Evolutionary conservation across 805 yeast genomes (phyloP).

Genomic region (Candida silvatica): DNA sequence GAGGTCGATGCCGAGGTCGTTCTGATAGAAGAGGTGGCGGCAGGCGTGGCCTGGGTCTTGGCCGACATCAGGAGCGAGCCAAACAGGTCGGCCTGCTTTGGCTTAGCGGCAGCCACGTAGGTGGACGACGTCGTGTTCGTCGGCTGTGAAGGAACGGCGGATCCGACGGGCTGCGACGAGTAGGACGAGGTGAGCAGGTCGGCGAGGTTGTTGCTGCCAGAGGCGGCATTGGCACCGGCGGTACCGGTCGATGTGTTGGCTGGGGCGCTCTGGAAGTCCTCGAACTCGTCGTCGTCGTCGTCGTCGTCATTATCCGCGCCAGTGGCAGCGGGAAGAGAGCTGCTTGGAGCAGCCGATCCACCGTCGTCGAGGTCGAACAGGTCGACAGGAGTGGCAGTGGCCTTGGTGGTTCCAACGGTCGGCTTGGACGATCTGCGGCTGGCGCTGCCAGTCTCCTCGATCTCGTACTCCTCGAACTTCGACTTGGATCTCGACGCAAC

Average conservation of each 20-base stretch:
- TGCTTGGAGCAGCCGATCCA: constrained; percentile 9
- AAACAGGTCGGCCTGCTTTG: constrained; percentile 47
- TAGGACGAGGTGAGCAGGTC: constrained; percentile 24
- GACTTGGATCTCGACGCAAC: constrained; percentile 2
- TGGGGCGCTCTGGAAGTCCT: constrained; percentile 64
- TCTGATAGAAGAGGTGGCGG: too few relatives aligned
- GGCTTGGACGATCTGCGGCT: constrained; percentile 17
- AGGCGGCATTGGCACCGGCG: constrained; percentile 9
- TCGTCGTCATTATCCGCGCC: constrained; percentile 22
- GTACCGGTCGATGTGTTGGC: constrained; percentile 9
- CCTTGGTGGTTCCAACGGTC: constrained; percentile 29
- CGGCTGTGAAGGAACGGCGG: constrained; percentile 32
- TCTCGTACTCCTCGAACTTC: constrained; percentile 56
- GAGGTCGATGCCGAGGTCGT: constrained; percentile 1
- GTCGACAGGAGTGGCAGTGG: constrained; percentile 38
- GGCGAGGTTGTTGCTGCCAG: constrained; percentile 21
- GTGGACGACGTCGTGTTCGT: constrained; percentile 20
- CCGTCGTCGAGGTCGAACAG: constrained; percentile 37
- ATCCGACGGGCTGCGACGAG: constrained; percentile 19
- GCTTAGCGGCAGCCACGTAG: background rate
- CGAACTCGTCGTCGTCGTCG: constrained; percentile 68
- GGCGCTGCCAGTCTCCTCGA: constrained; percentile 25
- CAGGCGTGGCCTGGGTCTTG: constrained; percentile 28
- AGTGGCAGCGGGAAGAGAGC: constrained; percentile 3
- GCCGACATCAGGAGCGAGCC: constrained; percentile 64